Evolutionary conservation across 2,329 filamentous ascomycete genomes (phyloP).

Genomic region (Albifimbria verrucaria): DNA sequence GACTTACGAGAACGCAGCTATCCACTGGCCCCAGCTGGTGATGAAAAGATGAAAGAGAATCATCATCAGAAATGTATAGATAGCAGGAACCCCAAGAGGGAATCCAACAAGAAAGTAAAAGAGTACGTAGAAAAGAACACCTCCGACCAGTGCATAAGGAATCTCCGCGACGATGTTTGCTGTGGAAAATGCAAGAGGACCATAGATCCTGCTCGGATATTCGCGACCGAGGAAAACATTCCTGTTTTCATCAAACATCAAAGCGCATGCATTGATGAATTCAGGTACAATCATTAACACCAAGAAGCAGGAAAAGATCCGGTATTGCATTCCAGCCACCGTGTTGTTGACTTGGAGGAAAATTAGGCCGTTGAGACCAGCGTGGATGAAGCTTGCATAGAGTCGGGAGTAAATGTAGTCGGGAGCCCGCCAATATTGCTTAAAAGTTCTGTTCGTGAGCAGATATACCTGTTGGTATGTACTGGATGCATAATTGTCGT

Average conservation of each 20-base stretch:
- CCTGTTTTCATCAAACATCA: constrained; percentile 67
- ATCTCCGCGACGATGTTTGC: constrained; percentile 68
- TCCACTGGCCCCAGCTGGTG: constrained; percentile 24
- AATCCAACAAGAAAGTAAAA: constrained; percentile 73
- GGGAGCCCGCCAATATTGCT: constrained; percentile 82
- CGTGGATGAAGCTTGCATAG: constrained; percentile 53
- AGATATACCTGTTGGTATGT: constrained; percentile 62
- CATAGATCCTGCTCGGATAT: constrained; percentile 67
- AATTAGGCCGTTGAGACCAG: constrained; percentile 68
- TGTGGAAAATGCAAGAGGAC: constrained; percentile 68
- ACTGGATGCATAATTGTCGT: constrained; percentile 74
- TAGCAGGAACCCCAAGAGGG: constrained; percentile 58
- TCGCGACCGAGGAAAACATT: constrained; percentile 54
- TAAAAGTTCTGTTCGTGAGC: constrained; percentile 67
- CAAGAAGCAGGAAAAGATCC: constrained; percentile 1
- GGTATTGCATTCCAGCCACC: not conserved
- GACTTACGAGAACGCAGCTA: constrained; percentile 65
- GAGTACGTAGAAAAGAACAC: constrained; percentile 63
- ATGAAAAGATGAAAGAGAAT: constrained; percentile 72
- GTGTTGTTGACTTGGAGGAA: constrained; percentile 63
- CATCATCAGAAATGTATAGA: constrained; percentile 73
- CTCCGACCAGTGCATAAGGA: constrained; percentile 59
- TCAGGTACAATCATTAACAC: constrained; percentile 3
- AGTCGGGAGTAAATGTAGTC: constrained; percentile 77
- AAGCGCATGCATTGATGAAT: constrained; percentile 62